Evolutionary conservation across 257 asterid species (phyloP).

Genomic region (Oldenlandia corymbosa): DNA sequence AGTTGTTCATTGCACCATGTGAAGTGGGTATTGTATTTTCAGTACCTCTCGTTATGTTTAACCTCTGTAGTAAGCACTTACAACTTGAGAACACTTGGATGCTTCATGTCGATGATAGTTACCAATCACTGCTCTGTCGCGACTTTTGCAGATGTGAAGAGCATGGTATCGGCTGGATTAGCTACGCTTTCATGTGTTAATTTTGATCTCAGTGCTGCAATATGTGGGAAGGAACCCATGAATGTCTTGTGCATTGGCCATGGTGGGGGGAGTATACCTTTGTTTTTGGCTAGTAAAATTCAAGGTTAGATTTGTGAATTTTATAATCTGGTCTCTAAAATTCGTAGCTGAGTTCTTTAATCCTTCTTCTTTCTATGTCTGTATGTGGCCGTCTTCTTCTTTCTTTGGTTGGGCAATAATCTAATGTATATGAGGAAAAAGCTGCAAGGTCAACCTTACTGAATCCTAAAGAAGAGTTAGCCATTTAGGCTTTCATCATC

Average conservation of each 20-base stretch:
- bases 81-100: background rate
- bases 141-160: constrained; percentile 67
- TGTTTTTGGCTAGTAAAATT: constrained; percentile 67
- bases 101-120: background rate
- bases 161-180: constrained; percentile 82
- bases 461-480: background rate
- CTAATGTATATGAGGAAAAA: background rate
- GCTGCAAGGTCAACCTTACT: background rate
- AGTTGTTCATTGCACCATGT: background rate
- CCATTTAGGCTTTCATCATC: background rate
- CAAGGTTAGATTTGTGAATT: constrained; percentile 38
- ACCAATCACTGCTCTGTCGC: background rate
- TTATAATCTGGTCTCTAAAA: background rate
- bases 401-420: background rate
- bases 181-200: constrained; percentile 48
- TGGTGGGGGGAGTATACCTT: constrained; percentile 95
- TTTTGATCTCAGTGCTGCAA: constrained; percentile 48
- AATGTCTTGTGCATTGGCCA: constrained; percentile 81
- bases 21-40: background rate
- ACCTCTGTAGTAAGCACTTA: too few species aligned
- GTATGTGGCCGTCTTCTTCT: background rate
- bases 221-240: constrained; percentile 51
- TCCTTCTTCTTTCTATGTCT: background rate
- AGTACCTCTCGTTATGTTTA: background rate
- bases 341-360: background rate